These are phyloP conservation scores for Alliaria petiolata DNA, from an alignment of 345 rosid species.

Conservation along the genomic window DNA sequence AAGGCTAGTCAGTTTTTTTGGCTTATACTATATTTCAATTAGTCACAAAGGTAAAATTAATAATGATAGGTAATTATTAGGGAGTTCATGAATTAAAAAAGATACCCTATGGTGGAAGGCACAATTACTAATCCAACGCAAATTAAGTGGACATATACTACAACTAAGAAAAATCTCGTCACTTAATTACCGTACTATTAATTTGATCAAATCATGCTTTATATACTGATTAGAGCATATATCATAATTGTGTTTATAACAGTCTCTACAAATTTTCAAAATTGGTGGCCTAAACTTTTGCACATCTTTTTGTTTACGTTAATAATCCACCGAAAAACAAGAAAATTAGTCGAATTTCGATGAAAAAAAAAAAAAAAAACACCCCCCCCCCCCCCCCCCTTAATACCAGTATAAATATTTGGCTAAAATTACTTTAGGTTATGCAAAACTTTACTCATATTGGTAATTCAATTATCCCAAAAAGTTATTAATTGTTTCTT, in stretches of 20 bases:
- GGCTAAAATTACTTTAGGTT: not conserved
- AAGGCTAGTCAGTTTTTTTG: not conserved
- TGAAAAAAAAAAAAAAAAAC: not conserved
- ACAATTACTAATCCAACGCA: constrained; percentile 5
- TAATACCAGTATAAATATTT: not conserved
- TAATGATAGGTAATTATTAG: constrained; percentile 18
- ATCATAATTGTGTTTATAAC: constrained; percentile 29
- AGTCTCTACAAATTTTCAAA: constrained; percentile 12
- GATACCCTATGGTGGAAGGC: constrained; percentile 24
- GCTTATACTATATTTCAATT: not conserved
- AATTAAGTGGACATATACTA: constrained; percentile 9
- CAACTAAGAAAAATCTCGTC: not conserved
- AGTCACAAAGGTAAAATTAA: not conserved
- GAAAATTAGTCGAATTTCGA: not conserved
- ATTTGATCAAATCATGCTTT: constrained; percentile 27
- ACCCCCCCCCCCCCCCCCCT: no score
- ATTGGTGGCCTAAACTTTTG: constrained; percentile 26
- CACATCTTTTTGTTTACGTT: constrained; percentile 1
- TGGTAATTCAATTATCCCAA: not conserved
- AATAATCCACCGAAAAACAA: constrained; percentile 17
- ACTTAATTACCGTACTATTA: not conserved
- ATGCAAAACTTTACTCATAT: not conserved
- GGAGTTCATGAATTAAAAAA: not conserved
- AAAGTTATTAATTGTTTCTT: no score
- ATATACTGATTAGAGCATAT: constrained; percentile 11